phyloP scores from a whole-genome alignment of 2,329 filamentous ascomycete species.

The Fusarium cyanostomum region DNA sequence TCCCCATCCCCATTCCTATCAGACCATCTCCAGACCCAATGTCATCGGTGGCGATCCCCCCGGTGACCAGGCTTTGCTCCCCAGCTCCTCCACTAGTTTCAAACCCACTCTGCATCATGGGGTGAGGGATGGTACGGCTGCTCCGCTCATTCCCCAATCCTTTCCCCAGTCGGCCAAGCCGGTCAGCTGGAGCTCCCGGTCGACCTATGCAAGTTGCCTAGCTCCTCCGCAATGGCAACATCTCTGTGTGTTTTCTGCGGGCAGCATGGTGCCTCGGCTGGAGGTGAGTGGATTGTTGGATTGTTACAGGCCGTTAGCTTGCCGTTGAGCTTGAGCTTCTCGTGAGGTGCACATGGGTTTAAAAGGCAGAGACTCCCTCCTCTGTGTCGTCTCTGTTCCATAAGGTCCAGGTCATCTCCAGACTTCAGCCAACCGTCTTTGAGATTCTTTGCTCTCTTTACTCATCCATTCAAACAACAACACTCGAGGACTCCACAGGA shows the following conservation, averaged over 20 bases:
- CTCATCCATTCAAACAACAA: background rate
- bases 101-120: background rate
- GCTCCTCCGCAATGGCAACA: background rate
- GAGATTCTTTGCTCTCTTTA: background rate
- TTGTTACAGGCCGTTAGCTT: background rate
- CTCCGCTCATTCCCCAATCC: constrained; percentile 14
- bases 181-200: constrained; percentile 7
- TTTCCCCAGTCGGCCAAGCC: constrained; percentile 16
- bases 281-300: too few species aligned
- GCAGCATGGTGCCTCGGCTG: background rate
- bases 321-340: background rate
- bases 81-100: background rate
- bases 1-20: constrained; percentile 1
- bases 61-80: background rate
- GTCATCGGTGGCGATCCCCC: constrained; percentile 6
- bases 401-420: background rate
- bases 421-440: too few species aligned
- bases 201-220: background rate
- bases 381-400: background rate
- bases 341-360: background rate
- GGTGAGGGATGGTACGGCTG: constrained; percentile 23
- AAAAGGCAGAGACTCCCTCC: background rate
- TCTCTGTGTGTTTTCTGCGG: background rate
- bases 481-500: background rate
- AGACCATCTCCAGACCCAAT: constrained; percentile 2